phyloP scores from a whole-genome alignment of 2,329 filamentous ascomycete species.

The Xylaria polymorpha region DNA sequence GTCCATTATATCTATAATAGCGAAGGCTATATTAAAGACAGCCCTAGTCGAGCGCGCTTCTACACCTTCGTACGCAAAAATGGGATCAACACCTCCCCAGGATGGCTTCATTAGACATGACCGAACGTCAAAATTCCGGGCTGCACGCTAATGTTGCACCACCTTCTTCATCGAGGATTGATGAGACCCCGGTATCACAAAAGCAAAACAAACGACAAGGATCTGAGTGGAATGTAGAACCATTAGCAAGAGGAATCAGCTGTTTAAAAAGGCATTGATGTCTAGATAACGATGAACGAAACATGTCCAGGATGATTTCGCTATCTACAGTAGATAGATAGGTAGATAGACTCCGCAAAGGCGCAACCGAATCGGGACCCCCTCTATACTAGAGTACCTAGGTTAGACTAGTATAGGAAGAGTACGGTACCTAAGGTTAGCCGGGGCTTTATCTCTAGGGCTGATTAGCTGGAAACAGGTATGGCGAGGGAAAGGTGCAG shows the following conservation, averaged over 20 bases:
- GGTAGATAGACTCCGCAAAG: conserved; percentile 27
- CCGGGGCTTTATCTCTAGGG: too few species aligned
- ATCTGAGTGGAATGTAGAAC: not conserved
- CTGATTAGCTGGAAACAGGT: not conserved
- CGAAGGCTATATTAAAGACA: not conserved
- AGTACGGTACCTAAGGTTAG: too few species aligned
- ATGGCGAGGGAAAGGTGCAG: not conserved
- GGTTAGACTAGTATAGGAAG: too few species aligned
- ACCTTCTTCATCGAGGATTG: not conserved
- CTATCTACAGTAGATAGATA: conserved; percentile 12
- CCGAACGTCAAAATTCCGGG: not conserved
- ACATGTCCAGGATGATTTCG: conserved; percentile 25
- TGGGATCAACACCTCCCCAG: not conserved
- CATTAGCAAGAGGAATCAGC: conserved; percentile 11
- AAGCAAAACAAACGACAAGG: not conserved
- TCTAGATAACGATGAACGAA: conserved; percentile 6
- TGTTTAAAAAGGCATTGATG: conserved; percentile 29
- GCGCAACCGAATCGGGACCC: conserved; percentile 31
- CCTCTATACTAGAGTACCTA: not conserved
- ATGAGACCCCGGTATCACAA: conserved; percentile 6
- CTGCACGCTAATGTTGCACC: conserved; percentile 2
- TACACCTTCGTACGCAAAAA: not conserved
- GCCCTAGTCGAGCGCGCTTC: not conserved
- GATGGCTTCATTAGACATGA: not conserved
- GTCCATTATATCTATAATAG: not conserved